phyloP scores from a whole-genome alignment of 1,284 basidiomycete species.

The Naganishia liquefaciens region DNA sequence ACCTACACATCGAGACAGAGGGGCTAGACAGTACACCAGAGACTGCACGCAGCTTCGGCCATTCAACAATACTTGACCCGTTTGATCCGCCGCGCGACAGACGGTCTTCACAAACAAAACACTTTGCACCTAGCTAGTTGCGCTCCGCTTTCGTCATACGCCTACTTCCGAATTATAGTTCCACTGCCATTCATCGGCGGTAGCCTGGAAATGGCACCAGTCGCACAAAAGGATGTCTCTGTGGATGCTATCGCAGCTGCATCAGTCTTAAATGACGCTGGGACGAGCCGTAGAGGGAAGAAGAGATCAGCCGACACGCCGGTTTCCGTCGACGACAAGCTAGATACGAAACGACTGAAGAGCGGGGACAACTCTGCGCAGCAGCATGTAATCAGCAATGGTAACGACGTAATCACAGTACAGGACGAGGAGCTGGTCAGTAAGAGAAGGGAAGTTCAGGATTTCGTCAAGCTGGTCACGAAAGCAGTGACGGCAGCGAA shows the following conservation, averaged over 20 bases:
- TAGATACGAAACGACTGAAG: slow-evolving; percentile 18
- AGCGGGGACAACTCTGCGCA: not conserved
- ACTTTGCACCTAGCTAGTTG: not conserved
- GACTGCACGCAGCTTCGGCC: not conserved
- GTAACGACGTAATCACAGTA: not conserved
- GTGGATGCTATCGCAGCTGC: not conserved
- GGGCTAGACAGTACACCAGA: not conserved
- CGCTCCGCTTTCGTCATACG: slow-evolving; percentile 25
- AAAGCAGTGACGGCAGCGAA: slow-evolving; percentile 19
- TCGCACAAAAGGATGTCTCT: not conserved
- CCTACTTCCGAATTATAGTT: not conserved
- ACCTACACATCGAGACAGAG: no score
- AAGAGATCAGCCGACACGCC: slow-evolving; percentile 8
- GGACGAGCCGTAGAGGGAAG: slow-evolving; percentile 14
- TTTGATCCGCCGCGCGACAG: slow-evolving; percentile 20
- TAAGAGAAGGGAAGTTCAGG: slow-evolving; percentile 11
- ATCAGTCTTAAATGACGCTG: slow-evolving; percentile 5
- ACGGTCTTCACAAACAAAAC: slow-evolving; percentile 26
- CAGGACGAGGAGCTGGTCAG: not conserved
- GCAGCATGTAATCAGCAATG: not conserved
- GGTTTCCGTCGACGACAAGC: slow-evolving; percentile 5
- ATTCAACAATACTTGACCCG: not conserved
- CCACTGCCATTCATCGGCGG: not conserved
- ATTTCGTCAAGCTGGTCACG: slow-evolving; percentile 18
- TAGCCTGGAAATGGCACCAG: slow-evolving; percentile 6